These are phyloP conservation scores for Pseudocercospora macadamiae DNA, from an alignment of 2,329 filamentous ascomycete species.

Conservation along the genomic window DNA sequence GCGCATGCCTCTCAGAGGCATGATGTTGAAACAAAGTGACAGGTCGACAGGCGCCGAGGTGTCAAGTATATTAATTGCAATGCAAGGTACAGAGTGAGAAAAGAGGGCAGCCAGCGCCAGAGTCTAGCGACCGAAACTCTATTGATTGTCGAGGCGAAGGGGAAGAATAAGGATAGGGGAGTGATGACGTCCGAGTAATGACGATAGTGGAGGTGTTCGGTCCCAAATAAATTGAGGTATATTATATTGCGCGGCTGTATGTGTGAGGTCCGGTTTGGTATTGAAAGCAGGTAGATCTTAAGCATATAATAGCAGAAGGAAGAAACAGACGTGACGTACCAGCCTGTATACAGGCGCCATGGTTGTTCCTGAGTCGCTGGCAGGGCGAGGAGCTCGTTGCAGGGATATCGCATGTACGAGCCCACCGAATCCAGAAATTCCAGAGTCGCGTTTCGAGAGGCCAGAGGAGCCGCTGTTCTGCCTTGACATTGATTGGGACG, in stretches of 20 bases:
- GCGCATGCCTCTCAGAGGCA: conserved; percentile 5
- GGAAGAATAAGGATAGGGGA: background rate
- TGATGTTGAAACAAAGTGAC: background rate
- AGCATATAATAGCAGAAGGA: conserved; percentile 5
- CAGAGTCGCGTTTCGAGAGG: conserved; percentile 26
- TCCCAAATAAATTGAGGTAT: background rate
- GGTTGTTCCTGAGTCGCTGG: conserved; percentile 18
- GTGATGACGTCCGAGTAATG: background rate
- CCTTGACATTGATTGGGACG: conserved; percentile 22
- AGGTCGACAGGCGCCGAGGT: background rate
- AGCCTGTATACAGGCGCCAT: conserved; percentile 32
- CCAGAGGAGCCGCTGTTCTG: conserved; percentile 21
- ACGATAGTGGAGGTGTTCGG: background rate
- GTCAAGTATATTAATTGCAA: background rate
- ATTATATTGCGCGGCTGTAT: background rate
- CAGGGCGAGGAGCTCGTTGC: conserved; percentile 19
- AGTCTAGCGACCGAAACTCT: background rate
- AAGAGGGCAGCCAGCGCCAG: background rate
- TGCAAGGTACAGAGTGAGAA: conserved; percentile 9
- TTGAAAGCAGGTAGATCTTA: background rate
- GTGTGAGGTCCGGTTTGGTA: background rate
- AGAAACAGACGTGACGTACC: conserved; percentile 22
- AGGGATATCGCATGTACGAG: conserved; percentile 23
- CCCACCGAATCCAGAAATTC: conserved; percentile 20
- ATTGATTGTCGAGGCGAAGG: background rate